Evolutionary conservation across 2,329 filamentous ascomycete genomes (phyloP).

Genomic region (Bipolaris gigantea): DNA sequence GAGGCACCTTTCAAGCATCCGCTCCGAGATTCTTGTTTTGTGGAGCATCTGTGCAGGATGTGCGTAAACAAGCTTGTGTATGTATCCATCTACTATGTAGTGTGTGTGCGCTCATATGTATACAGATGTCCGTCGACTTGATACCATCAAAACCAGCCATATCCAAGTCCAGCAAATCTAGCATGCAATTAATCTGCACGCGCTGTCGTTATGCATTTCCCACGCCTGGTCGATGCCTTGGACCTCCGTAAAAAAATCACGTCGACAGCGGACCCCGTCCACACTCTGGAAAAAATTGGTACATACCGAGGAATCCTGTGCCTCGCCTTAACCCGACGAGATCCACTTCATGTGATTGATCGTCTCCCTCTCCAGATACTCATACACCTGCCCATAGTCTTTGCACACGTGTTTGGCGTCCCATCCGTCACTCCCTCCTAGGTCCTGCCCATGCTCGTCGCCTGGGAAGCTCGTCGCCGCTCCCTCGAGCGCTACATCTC

Average conservation of each 20-base stretch:
- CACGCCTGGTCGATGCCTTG: no score
- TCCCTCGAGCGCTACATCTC: conserved; percentile 40
- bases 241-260: no score
- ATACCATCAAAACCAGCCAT: no score
- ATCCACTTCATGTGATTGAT: conserved; percentile 39
- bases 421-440: conserved; percentile 41
- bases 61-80: background rate
- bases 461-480: conserved; percentile 38
- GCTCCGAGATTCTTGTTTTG: background rate
- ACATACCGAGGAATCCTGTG: background rate
- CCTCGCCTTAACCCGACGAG: conserved; percentile 15
- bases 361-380: conserved; percentile 33
- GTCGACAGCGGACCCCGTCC: no score
- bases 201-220: no score
- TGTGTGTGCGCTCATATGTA: no score
- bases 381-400: conserved; percentile 36
- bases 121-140: no score
- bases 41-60: background rate
- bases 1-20: background rate
- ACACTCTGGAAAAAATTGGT: background rate
- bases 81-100: no score
- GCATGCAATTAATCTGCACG: no score
- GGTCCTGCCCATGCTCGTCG: conserved; percentile 27
- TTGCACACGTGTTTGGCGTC: conserved; percentile 41
- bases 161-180: no score